Base-by-base conservation (phyloP, 768 basidiomycete species). In the Boletus insuetus region DNA sequence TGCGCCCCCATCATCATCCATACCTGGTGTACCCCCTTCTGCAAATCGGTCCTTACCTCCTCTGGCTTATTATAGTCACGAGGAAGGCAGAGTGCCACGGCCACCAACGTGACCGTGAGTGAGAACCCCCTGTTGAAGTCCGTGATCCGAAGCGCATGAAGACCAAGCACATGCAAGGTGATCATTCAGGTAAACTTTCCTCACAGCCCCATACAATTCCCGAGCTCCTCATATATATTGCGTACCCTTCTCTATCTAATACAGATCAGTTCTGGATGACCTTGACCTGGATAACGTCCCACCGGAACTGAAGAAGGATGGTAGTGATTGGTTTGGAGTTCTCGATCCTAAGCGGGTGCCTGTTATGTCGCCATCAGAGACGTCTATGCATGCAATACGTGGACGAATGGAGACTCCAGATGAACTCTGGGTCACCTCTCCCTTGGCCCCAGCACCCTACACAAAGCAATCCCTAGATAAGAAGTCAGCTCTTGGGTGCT, bases 291-390 rank as follows among this genome's bases (percentile, higher is more conserved):
- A 61, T 55, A 69, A 61, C 37, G 71, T 71, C 19, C 71, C 70
- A 3, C 61, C 69, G 6, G 69, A 70, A 54, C 44, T 65, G 49
- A 65, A 72, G 55, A 85, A 82, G 65, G 85, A 94, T 68, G 92
- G 91, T 0, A 72, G 75, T 44, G 93, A 95, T 65, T 96, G 94
- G 94, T 89, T 91, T 66, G 91, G 87, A 6, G 77, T 92, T 45
- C 94, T 91, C 77, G 93, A 90, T 67, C 84, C 87, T 37, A 89
- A 91, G 73, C 77, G 87, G 43, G 80, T 81, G 55, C 76, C 95
- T 50, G 91, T n/a, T n/a, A 94, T 65, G 89, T 96, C 13, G 75
- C 74, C n/a, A n/a, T n/a, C n/a, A n/a, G n/a, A n/a, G n/a, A n/a
- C n/a, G n/a, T n/a, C n/a, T n/a, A n/a, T n/a, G n/a, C n/a, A n/a